These are phyloP conservation scores for Fusarium acutatum DNA, from an alignment of 2,329 filamentous ascomycete species.

Conservation along the genomic window DNA sequence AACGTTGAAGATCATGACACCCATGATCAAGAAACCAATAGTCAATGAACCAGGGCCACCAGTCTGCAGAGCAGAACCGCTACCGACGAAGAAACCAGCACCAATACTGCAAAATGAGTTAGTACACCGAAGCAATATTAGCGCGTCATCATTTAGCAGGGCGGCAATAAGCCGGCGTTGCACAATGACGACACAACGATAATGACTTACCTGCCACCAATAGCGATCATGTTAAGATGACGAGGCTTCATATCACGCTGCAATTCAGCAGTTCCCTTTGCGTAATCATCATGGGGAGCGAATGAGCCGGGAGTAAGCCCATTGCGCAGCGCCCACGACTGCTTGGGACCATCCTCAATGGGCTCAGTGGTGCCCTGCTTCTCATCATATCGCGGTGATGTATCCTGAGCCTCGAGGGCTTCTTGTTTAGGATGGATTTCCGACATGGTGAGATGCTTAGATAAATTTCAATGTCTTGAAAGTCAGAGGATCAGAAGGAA, in stretches of 20 bases:
- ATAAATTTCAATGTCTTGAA: not conserved
- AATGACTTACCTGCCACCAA: conserved; percentile 38
- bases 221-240: conserved; percentile 43
- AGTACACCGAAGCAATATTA: not conserved
- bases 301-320: conserved; percentile 38
- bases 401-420: conserved; percentile 21
- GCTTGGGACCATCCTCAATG: not conserved
- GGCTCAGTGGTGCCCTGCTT: conserved; percentile 26
- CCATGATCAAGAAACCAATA: conserved; percentile 63
- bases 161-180: conserved; percentile 12
- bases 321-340: conserved; percentile 41
- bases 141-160: not conserved
- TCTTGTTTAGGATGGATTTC: conserved; percentile 29
- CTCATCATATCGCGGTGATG: conserved; percentile 23
- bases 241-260: conserved; percentile 41
- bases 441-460: conserved; percentile 18
- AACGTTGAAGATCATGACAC: conserved; percentile 68
- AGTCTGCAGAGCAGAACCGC: conserved; percentile 53
- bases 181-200: not conserved
- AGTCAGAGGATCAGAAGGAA: not conserved
- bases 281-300: conserved; percentile 33
- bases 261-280: conserved; percentile 33
- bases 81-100: conserved; percentile 70
- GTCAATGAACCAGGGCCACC: conserved; percentile 52
- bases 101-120: conserved; percentile 52